Percentiles rank a stretch among this genome's conserved stretches.
phyloP scores from a whole-genome alignment of 1,139 yeast genomes.

The Zygotorulaspora mrakii region DNA sequence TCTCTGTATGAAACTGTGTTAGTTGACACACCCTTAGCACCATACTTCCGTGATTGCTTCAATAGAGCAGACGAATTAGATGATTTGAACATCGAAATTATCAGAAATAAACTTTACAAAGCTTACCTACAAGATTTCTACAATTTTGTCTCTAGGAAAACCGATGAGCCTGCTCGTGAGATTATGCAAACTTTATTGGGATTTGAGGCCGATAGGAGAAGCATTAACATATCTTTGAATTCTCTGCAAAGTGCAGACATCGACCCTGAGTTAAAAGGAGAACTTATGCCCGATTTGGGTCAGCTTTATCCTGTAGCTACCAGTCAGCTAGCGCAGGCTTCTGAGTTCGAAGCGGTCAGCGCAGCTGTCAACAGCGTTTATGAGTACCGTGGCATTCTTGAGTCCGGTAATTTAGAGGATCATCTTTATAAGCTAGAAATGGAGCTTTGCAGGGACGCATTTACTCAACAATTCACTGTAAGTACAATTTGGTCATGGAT shows the following conservation, averaged over 20 bases:
- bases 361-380: conserved; percentile 67
- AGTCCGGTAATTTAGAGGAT: conserved; percentile 74
- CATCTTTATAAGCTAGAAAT: conserved; percentile 90
- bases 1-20: conserved; percentile 90
- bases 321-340: conserved; percentile 61
- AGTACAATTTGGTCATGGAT: conserved; percentile 96
- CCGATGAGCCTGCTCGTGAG: conserved; percentile 74
- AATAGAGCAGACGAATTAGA: conserved; percentile 86
- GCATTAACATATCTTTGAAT: conserved; percentile 86
- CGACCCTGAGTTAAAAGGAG: conserved; percentile 68
- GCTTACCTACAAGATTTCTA: conserved; percentile 89
- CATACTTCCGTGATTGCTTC: conserved; percentile 87
- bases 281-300: conserved; percentile 79
- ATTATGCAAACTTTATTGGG: conserved; percentile 72
- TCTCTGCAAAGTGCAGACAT: conserved; percentile 50
- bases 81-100: conserved; percentile 91
- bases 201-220: conserved; percentile 94
- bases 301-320: conserved; percentile 74
- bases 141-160: conserved; percentile 54
- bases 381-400: conserved; percentile 73
- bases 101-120: conserved; percentile 85
- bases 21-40: conserved; percentile 95
- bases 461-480: conserved; percentile 93
- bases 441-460: conserved; percentile 87
- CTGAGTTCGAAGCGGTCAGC: conserved; percentile 83